phyloP scores from a whole-genome alignment of 176 grass and related monocot genomes.

The Carex myosuroides region DNA sequence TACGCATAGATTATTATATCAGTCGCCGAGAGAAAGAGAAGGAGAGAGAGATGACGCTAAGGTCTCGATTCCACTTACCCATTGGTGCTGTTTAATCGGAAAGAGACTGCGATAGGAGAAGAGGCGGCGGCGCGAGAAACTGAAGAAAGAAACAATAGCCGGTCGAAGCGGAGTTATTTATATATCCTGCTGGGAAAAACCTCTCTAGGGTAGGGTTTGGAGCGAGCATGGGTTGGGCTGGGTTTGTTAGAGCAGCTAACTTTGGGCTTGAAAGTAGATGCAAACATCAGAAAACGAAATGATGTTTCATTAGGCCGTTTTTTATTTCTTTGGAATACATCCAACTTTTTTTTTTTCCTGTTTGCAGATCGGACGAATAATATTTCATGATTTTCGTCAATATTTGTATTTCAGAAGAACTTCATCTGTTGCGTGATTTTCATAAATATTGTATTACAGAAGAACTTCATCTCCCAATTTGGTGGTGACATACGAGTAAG shows the following conservation, averaged over 20 bases:
- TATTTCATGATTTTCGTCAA: too few relatives aligned
- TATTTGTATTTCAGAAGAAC: too few relatives aligned
- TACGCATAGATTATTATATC: not conserved
- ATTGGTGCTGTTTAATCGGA: slow-evolving; percentile 14
- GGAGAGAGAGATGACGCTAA: not conserved
- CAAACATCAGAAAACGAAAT: not conserved
- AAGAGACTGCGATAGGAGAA: not conserved
- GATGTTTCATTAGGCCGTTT: not conserved
- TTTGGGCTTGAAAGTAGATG: not conserved
- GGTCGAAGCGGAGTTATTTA: not conserved
- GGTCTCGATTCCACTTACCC: slow-evolving; percentile 27
- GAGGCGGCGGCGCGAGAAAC: slow-evolving; percentile 29
- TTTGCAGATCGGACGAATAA: too few relatives aligned
- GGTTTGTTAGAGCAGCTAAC: not conserved
- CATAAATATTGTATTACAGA: too few relatives aligned
- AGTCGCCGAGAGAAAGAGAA: not conserved
- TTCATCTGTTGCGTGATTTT: too few relatives aligned
- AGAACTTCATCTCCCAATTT: too few relatives aligned
- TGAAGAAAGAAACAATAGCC: not conserved
- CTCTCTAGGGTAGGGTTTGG: not conserved
- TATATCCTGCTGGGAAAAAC: not conserved
- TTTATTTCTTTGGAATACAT: too few relatives aligned
- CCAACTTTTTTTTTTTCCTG: too few relatives aligned
- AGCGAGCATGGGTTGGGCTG: not conserved
- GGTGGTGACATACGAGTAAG: too few relatives aligned